These are phyloP conservation scores for Marvania coccoides DNA, from an alignment of 139 green algal species.

Conservation along the genomic window DNA sequence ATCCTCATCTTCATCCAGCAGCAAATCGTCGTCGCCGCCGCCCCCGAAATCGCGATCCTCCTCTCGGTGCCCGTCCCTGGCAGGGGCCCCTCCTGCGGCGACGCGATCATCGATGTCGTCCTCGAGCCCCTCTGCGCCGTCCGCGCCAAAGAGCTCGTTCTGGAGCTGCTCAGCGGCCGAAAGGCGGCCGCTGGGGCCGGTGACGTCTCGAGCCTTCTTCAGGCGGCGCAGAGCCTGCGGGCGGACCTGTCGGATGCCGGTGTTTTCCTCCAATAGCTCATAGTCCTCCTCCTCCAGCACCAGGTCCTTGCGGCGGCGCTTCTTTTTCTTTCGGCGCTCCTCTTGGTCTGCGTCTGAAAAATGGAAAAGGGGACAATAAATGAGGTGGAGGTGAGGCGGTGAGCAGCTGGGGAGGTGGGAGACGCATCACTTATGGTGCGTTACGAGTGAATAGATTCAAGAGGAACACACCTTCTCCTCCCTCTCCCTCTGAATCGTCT, in stretches of 20 bases:
- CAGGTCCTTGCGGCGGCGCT: conserved; percentile 37
- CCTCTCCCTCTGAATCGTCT: conserved; percentile 2
- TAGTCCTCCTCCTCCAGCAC: conserved; percentile 89
- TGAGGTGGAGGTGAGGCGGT: neutral
- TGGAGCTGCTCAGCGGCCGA: conserved; percentile 46
- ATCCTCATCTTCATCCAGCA: conserved; percentile 52
- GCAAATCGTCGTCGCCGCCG: neutral
- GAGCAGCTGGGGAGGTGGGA: neutral
- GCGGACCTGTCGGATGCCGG: conserved; percentile 31
- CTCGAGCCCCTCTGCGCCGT: conserved; percentile 27
- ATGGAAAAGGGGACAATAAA: neutral
- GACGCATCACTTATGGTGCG: neutral
- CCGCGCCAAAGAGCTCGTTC: conserved; percentile 65
- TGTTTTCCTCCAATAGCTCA: conserved; percentile 78
- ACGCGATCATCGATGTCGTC: neutral
- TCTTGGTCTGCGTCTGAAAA: neutral
- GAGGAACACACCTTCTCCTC: neutral
- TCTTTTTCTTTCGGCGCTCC: conserved; percentile 35
- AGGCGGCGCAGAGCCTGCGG: conserved; percentile 49
- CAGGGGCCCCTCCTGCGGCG: neutral
- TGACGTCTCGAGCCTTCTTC: conserved; percentile 44
- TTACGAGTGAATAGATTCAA: no score
- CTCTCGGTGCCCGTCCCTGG: neutral
- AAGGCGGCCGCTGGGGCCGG: neutral
- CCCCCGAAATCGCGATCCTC: neutral